Conservation (phyloP, 441 rosid genomes). For the Pelargonium citronellum region DNA sequence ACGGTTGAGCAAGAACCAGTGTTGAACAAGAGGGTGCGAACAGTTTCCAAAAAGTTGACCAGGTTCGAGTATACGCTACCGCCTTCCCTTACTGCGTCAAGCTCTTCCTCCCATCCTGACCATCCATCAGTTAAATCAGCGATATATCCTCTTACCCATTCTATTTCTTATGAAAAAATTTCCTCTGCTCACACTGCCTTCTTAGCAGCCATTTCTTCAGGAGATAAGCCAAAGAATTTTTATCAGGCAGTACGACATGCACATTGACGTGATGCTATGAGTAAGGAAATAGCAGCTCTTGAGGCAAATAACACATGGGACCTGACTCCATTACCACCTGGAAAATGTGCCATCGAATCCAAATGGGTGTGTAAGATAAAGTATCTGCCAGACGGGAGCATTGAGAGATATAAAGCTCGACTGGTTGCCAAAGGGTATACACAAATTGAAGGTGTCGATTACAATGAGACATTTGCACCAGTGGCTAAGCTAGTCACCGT, state of each 20-base stretch:
- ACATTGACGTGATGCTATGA: not conserved
- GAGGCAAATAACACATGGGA: not conserved
- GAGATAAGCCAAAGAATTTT: not conserved
- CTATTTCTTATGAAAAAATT: no score
- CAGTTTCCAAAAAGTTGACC: no score
- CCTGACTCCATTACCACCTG: not conserved
- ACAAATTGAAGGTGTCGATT: not conserved
- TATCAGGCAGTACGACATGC: not conserved
- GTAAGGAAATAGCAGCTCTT: not conserved
- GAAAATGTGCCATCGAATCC: not conserved
- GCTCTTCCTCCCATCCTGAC: not conserved
- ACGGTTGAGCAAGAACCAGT: no score
- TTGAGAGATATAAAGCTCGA: not conserved
- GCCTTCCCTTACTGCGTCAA: no score
- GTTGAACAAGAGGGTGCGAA: no score
- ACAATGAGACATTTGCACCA: not conserved
- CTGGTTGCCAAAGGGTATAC: not conserved
- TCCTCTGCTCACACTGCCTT: not conserved
- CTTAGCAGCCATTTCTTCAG: not conserved
- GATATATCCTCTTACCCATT: not conserved
- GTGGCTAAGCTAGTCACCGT: not conserved
- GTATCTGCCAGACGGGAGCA: not conserved
- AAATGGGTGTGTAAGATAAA: not conserved
- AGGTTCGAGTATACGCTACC: no score
- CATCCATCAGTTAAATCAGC: not conserved